A percentile compares a stretch with the other conserved stretches of the same genome.
Conservation (phyloP, 2,329 filamentous ascomycete genomes). For the Trichoderma asperellum region DNA sequence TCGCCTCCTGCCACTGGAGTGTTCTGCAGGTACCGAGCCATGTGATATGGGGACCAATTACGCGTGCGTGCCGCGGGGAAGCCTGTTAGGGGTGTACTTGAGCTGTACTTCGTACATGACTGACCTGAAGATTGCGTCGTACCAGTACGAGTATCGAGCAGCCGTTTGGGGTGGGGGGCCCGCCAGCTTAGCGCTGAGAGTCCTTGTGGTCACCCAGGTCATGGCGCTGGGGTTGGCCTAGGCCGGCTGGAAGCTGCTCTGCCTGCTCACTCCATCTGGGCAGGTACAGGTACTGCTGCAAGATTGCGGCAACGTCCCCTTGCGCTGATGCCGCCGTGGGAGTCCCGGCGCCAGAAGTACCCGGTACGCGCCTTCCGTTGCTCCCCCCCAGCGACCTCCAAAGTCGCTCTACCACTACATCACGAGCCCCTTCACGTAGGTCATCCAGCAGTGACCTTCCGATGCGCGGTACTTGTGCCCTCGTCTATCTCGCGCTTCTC, state of each 20-base stretch:
- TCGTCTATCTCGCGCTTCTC: slow-evolving; percentile 10
- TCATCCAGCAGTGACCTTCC: slow-evolving; percentile 28
- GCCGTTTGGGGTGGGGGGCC: slow-evolving; percentile 11
- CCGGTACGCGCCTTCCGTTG: not conserved
- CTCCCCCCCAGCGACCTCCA: not conserved
- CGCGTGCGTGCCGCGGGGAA: slow-evolving; percentile 28
- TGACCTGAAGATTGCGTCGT: not conserved
- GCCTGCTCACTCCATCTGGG: not conserved
- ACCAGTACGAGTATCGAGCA: slow-evolving; percentile 1
- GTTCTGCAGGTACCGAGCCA: slow-evolving; percentile 27
- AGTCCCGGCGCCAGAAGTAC: not conserved
- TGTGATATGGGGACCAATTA: slow-evolving; percentile 13
- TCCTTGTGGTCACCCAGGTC: not conserved
- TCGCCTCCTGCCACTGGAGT: not conserved
- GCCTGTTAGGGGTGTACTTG: slow-evolving; percentile 28
- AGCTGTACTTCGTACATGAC: slow-evolving; percentile 11
- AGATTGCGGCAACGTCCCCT: slow-evolving; percentile 16
- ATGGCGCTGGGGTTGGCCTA: slow-evolving; percentile 3
- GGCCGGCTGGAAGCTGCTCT: not conserved
- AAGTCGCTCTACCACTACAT: slow-evolving; percentile 21
- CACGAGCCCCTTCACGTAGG: slow-evolving; percentile 26
- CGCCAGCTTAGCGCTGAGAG: slow-evolving; percentile 20
- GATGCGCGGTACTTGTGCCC: slow-evolving; percentile 1
- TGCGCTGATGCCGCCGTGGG: slow-evolving; percentile 25
- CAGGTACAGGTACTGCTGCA: not conserved